Percentiles rank a stretch among this genome's conserved stretches.
These are phyloP conservation scores for Nissolia schottii DNA, from an alignment of 306 rosid species.

Conservation along the genomic window DNA sequence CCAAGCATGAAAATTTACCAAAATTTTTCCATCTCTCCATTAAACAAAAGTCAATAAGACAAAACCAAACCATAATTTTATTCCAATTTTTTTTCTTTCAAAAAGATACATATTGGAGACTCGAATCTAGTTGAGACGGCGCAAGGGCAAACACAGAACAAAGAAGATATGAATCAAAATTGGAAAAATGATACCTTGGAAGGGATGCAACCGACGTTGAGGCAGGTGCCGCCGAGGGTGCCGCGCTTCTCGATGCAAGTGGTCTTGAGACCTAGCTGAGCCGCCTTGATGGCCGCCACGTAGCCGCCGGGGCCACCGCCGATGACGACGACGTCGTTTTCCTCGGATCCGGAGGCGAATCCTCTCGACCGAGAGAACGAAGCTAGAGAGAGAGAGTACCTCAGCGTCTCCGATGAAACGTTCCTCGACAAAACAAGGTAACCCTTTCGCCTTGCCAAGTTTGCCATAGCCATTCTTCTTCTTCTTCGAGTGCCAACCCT, in stretches of 20 bases:
- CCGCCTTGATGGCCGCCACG: constrained; percentile 97
- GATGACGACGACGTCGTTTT: constrained; percentile 86
- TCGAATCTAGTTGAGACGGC: neutral
- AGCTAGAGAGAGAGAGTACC: constrained; percentile 42
- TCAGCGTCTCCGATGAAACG: constrained; percentile 47
- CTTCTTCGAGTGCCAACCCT: neutral
- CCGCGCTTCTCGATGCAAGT: constrained; percentile 99
- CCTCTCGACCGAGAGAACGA: constrained; percentile 43
- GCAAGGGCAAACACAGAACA: too few species aligned
- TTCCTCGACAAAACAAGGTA: constrained; percentile 22
- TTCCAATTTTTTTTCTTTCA: too few species aligned
- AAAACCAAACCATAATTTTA: neutral
- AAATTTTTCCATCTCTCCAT: neutral
- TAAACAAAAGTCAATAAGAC: neutral
- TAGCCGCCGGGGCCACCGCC: constrained; percentile 99
- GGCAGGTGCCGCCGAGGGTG: constrained; percentile 95
- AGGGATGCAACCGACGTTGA: constrained; percentile 98
- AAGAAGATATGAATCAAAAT: neutral
- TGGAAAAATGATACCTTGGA: constrained; percentile 62
- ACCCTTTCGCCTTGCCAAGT: constrained; percentile 81
- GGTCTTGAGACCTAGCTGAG: constrained; percentile 94
- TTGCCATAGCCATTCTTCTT: constrained; percentile 62
- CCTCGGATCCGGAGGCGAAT: constrained; percentile 87
- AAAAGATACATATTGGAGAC: neutral
- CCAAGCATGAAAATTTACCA: neutral